Percentiles rank a stretch among this genome's conserved stretches.
Evolutionary conservation across 1,284 basidiomycete genomes (phyloP).

Genomic region (Golubevia sp.): DNA sequence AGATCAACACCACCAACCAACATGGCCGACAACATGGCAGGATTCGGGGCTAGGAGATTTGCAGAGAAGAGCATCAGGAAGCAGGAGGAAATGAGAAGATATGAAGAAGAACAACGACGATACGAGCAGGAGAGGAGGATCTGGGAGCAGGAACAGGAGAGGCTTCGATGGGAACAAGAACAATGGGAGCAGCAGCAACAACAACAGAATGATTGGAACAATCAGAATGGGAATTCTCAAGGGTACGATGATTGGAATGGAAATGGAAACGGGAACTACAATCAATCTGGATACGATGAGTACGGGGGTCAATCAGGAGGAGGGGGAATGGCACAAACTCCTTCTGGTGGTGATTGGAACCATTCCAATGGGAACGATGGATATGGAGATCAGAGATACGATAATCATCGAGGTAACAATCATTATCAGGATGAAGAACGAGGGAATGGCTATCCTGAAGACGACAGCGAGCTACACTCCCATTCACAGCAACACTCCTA

Average conservation of each 20-base stretch:
- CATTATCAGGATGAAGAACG: not conserved
- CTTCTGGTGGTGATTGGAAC: not conserved
- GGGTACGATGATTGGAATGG: not conserved
- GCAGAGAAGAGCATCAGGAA: not conserved
- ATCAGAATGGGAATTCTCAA: not conserved
- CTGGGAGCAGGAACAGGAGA: slow-evolving; percentile 6
- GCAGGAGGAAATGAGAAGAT: slow-evolving; percentile 2
- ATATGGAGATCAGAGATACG: not conserved
- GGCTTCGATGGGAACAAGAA: not conserved
- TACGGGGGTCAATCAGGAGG: not conserved
- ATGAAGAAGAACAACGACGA: slow-evolving; percentile 11
- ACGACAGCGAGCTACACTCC: no score
- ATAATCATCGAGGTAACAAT: not conserved
- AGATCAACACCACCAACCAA: no score
- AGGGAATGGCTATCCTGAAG: no score
- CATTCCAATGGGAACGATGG: not conserved
- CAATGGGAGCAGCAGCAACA: slow-evolving; percentile 1
- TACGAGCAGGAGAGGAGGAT: not conserved
- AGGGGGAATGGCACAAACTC: not conserved
- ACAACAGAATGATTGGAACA: not conserved
- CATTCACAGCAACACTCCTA: no score
- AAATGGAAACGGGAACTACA: not conserved
- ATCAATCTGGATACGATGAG: not conserved
- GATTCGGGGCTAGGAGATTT: slow-evolving; percentile 27
- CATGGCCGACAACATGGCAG: slow-evolving; percentile 19